Base-by-base conservation (phyloP, 108 stramenopile genomes). In the Nitzschia sp. region DNA sequence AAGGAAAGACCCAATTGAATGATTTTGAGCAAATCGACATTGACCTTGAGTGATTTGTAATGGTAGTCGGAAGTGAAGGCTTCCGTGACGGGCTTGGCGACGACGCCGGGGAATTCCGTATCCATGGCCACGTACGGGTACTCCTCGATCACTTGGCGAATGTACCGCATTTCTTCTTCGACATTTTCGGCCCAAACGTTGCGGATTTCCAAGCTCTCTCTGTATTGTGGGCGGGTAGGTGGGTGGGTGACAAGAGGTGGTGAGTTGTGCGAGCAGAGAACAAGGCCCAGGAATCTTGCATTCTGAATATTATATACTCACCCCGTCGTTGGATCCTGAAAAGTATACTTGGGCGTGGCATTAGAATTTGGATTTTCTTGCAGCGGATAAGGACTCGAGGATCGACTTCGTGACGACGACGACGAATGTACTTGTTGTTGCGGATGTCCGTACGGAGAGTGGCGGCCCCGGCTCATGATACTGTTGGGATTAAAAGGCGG, bases 121-220 rank as follows among this genome's bases (percentile, higher is more conserved):
- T 99, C 99, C 99, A 99, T 99, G 9, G 97, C 98, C 2, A 99
- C 94, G 77, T 94, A 99, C 3, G 90, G 94, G 76, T 98, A 96
- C 26, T 87, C 87, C 67, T 96, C 94, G 34, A 98, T 89, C 28
- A 98, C 77, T 63, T 91, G 85, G 3, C 98, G 88, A 50, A 99
- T 97, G 35, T 75, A 69, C 13, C 84, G 92, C 97, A 99, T 98
- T 85, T 93, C 95, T 63, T 93, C 89, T 62, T 90, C 87, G 32
- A 92, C 87, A 73, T 96, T 96, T 77, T 92, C 90, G 22, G 92
- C 91, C 95, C 95, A 96, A 17, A 96, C 95, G 65, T 96, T 96
- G 48, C 95, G 88, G 26, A 96, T 96, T 80, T 93, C 92, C 34
- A 95, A 65, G 19, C 76, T 78, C 63, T 91, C 82, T n/a, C 92